Conservation (phyloP, 31 red algal genomes). For the Odonthalia washingtoniensis region DNA sequence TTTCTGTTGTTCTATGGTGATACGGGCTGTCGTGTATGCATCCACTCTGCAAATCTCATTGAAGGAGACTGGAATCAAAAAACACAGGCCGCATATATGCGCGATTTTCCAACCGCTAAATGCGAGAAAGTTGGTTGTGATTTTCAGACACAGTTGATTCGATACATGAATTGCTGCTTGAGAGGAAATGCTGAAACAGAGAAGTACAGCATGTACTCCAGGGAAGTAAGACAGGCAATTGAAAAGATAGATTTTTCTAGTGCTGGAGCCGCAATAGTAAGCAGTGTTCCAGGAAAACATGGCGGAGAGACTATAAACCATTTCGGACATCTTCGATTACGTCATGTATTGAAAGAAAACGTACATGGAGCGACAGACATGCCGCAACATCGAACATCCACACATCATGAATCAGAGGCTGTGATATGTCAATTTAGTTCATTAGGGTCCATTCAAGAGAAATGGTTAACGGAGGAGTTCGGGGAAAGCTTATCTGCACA, state of each 20-base stretch:
- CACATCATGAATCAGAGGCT: background rate
- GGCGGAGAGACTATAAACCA: background rate
- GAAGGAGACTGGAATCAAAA: conserved; percentile 88
- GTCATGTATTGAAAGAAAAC: conserved; percentile 49
- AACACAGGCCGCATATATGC: conserved; percentile 86
- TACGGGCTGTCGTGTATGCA: conserved; percentile 81
- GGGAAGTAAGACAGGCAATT: conserved; percentile 38
- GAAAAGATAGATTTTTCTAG: conserved; percentile 74
- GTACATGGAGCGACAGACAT: too few relatives aligned
- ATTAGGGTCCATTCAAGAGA: conserved; percentile 67
- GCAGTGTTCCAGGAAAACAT: conserved; percentile 84
- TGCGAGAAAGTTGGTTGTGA: conserved; percentile 11
- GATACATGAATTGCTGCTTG: conserved; percentile 47
- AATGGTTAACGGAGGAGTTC: conserved; percentile 74
- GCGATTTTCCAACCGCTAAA: conserved; percentile 77
- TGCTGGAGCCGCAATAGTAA: conserved; percentile 79
- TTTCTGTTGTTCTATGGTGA: conserved; percentile 79
- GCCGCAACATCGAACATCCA: too few relatives aligned
- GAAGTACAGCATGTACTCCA: too few relatives aligned
- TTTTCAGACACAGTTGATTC: conserved; percentile 27
- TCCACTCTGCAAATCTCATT: conserved; percentile 93
- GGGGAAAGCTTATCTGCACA: conserved; percentile 50
- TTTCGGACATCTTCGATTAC: conserved; percentile 71
- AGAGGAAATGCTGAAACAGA: conserved; percentile 13
- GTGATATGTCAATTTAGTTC: conserved; percentile 82